Evolutionary conservation across 768 basidiomycete species (phyloP), one percentile per base, ranked within the genome.

Genomic region (Floccularia luteovirens): DNA sequence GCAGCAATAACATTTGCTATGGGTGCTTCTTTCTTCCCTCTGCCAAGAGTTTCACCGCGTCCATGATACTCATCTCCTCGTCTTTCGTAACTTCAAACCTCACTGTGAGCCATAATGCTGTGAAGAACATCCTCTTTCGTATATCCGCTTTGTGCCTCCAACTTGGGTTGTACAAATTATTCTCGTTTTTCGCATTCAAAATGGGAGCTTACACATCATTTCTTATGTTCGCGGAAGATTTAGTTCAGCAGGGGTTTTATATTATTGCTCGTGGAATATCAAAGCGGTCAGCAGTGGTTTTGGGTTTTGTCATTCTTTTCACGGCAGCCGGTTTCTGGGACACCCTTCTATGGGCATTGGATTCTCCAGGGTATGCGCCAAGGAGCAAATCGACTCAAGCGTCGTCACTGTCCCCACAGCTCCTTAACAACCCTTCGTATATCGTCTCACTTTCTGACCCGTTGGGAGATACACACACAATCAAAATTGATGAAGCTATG

Each of bases 121-220:
- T 43, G 25, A 48, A 48, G 36, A 45, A 38, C 23, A 21, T 45
- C 35, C 34, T 45, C 1, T 48, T 48, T 36, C 43, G 43, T 5
- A 24, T 42, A 11, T 33, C 43, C 3, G 19, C 46, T 2, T 22
- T 45, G 13, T 33, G 41, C 16, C 43, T 48, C 36, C 43, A 48
- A 22, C 36, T 36, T 16, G 31, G 39, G 7, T 36, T 48, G 20
- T 38, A 37, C 19, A 41, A 38, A 20, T 11, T 35, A 11, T 41
- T 48, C 24, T 41, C 46, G 3, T 44, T 33, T 31, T 27, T 39
- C 17, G 46, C 46, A 36, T 41, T 34, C 28, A 28, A 34, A 25
- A 36, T 24, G 25, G 20, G 27, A 8, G 46, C 46, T 19, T 48
- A 45, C 39, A 44, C 46, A 13, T 42, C 46, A 16, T 48, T 39